Evolutionary conservation across 2,329 filamentous ascomycete species (phyloP), one percentile per base, ranked within the genome.

Genomic region (Biscogniauxia mediterranea): DNA sequence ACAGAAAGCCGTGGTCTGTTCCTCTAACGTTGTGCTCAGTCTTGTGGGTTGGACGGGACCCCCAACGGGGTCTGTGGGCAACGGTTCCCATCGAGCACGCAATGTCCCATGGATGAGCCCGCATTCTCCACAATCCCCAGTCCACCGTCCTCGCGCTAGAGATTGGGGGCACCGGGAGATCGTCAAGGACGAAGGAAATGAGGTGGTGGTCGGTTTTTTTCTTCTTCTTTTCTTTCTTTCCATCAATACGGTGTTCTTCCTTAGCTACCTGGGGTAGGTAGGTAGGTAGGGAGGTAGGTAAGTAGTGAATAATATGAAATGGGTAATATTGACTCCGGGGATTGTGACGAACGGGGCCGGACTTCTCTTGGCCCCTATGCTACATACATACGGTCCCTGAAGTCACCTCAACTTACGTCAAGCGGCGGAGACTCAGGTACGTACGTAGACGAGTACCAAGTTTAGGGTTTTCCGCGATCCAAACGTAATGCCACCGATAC

Each of bases 101-200:
- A 23, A 56, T 54, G 56, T 53, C 62, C 58, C 63, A 57, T 61
- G 62, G 60, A 55, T 64, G 46, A 61, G 57, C 57, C 58, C 54
- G 55, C 51, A 50, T 62, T 67, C 64, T 66, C 65, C 64, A 66
- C 64, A 67, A 64, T 62, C 61, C 59, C 65, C 61, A 64, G 58
- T 57, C 64, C 38, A n/a, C 42, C 6, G 17, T 25, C 46, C 55
- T 56, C 55, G 55, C 65, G 61, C 65, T 67, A 67, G 65, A 67
- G 65, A 46, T 65, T 67, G 65, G 65, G 65, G 65, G 58, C 38
- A 62, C 61, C 61, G 65, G 64, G 65, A 67, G 64, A 67, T 67
- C 65, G 62, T 64, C 60, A 64, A 64, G 61, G 65, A 61, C 58
- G 60, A 62, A 64, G 58, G 58, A 65, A 59, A 61, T 62, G 65